Conservation (phyloP, 75 land plant species). For the Ceratopteris richardii region DNA sequence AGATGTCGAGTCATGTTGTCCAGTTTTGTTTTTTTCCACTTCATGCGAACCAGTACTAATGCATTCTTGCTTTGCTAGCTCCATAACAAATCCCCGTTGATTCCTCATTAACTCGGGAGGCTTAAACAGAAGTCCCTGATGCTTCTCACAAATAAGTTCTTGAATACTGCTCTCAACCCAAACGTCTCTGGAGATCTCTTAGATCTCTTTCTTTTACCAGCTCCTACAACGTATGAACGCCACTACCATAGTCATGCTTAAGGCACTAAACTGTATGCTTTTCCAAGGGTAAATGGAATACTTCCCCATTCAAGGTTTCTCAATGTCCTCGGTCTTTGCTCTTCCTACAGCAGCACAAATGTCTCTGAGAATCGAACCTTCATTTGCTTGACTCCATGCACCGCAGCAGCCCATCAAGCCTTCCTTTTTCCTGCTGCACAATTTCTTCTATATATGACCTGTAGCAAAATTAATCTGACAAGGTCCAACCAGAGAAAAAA, state of each 20-base stretch:
- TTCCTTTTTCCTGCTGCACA: too few species aligned
- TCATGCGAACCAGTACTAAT: slow-evolving; percentile 8
- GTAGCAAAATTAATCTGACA: too few species aligned
- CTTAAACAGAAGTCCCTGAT: slow-evolving; percentile 57
- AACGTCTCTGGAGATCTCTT: slow-evolving; percentile 52
- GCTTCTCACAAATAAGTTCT: slow-evolving; percentile 76
- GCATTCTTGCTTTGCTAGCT: slow-evolving; percentile 11
- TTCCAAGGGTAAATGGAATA: slow-evolving; percentile 39
- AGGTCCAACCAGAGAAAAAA: too few species aligned
- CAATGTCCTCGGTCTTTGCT: too few species aligned
- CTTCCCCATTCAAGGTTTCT: too few species aligned
- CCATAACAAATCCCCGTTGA: slow-evolving; percentile 42
- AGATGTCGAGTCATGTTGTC: slow-evolving; percentile 27
- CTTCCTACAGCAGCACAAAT: too few species aligned
- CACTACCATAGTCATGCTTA: slow-evolving; percentile 73
- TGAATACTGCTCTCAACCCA: slow-evolving; percentile 46
- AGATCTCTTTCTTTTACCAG: slow-evolving; percentile 56
- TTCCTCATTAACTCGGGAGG: slow-evolving; percentile 59
- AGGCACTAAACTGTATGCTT: slow-evolving; percentile 68
- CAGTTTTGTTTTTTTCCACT: not conserved
- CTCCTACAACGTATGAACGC: slow-evolving; percentile 66
- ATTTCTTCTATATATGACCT: too few species aligned
- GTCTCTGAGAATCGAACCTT: too few species aligned
- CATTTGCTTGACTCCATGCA: too few species aligned
- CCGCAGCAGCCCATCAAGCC: too few species aligned